phyloP scores from a whole-genome alignment of 352 stramenopile species.

The Phytophthora boehmeriae region DNA sequence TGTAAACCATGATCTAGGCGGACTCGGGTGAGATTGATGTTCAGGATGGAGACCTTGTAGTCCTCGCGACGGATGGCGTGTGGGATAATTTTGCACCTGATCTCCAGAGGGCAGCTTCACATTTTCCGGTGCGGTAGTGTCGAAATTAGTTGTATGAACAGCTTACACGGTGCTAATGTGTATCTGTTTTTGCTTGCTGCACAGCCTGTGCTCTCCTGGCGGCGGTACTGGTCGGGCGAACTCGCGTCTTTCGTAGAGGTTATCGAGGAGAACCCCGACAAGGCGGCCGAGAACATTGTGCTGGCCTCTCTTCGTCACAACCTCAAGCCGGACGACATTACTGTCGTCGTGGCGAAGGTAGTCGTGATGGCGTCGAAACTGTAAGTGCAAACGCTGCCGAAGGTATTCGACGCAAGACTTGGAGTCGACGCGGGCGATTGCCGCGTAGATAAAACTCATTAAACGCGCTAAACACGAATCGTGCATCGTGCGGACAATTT shows the following conservation, averaged over 20 bases:
- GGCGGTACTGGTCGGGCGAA: slow-evolving; percentile 64
- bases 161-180: slow-evolving; percentile 2
- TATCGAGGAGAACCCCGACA: slow-evolving; percentile 47
- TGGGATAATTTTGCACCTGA: slow-evolving; percentile 83
- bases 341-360: slow-evolving; percentile 78
- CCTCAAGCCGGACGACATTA: slow-evolving; percentile 85
- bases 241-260: slow-evolving; percentile 66
- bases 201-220: slow-evolving; percentile 67
- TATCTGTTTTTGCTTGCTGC: slow-evolving; percentile 3
- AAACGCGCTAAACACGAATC: neutral
- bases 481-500: too few relatives aligned
- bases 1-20: slow-evolving; percentile 40
- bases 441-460: slow-evolving; percentile 19
- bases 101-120: slow-evolving; percentile 48
- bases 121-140: slow-evolving; percentile 56
- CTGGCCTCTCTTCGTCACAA: slow-evolving; percentile 77
- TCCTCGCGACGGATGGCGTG: slow-evolving; percentile 81
- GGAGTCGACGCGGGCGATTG: slow-evolving; percentile 6
- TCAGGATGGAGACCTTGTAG: slow-evolving; percentile 76
- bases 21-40: slow-evolving; percentile 74
- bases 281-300: slow-evolving; percentile 70
- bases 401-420: slow-evolving; percentile 2
- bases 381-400: slow-evolving; percentile 29
- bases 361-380: slow-evolving; percentile 58
- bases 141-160: neutral